Evolutionary conservation across 495 filamentous ascomycete genomes (phyloP).

Genomic region (Penicillium bialowiezense): DNA sequence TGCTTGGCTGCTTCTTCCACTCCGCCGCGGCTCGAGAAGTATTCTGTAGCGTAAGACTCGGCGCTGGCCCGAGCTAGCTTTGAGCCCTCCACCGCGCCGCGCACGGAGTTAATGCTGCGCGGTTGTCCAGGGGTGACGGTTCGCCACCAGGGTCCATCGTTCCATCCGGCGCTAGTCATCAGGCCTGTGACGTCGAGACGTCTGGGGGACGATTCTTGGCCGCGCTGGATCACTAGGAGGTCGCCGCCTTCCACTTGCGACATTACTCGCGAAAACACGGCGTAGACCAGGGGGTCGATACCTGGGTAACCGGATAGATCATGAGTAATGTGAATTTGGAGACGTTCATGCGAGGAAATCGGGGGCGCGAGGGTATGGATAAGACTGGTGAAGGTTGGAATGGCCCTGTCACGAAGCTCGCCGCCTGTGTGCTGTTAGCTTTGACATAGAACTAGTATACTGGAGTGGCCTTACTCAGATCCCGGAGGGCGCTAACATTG

Average conservation of each 20-base stretch:
- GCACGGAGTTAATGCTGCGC: constrained; percentile 76
- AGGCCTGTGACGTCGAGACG: constrained; percentile 50
- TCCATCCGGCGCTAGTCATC: constrained; percentile 67
- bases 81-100: constrained; percentile 78
- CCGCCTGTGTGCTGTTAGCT: constrained; percentile 58
- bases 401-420: constrained; percentile 81
- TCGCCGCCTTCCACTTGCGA: constrained; percentile 97
- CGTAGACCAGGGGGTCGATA: constrained; percentile 88
- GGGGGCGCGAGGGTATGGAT: constrained; percentile 93
- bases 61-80: constrained; percentile 86
- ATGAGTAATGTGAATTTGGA: constrained; percentile 97
- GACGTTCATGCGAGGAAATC: constrained; percentile 94
- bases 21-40: constrained; percentile 71
- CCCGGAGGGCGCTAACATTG: constrained; percentile 78
- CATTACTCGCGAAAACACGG: constrained; percentile 95
- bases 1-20: constrained; percentile 75
- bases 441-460: not conserved
- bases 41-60: constrained; percentile 82
- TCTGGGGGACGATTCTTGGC: constrained; percentile 75
- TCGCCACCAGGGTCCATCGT: constrained; percentile 95
- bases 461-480: constrained; percentile 62
- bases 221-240: constrained; percentile 91
- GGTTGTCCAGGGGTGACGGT: constrained; percentile 56
- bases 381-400: constrained; percentile 93
- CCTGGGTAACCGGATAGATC: constrained; percentile 91